phyloP scores from a whole-genome alignment of 2,329 filamentous ascomycete species.

The Penicillium sp. region DNA sequence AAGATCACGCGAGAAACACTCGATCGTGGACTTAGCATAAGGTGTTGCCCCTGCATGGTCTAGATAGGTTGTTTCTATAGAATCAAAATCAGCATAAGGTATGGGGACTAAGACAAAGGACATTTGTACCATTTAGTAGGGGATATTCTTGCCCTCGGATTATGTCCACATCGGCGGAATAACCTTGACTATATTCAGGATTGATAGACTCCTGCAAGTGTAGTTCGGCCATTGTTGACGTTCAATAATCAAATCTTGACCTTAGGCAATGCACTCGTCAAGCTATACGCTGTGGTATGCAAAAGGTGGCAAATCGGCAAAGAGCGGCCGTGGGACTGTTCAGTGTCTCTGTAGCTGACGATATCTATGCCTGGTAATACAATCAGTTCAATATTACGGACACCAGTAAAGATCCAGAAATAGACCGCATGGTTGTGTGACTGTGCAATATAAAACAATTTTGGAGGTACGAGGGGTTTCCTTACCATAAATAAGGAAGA shows the following conservation, averaged over 20 bases:
- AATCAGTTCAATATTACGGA: conserved; percentile 5
- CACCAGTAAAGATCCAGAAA: conserved; percentile 5
- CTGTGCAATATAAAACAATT: conserved; percentile 9
- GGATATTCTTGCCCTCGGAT: conserved; percentile 52
- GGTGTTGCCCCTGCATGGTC: conserved; percentile 95
- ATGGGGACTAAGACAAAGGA: neutral
- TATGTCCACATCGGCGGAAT: conserved; percentile 48
- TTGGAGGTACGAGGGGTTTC: conserved; percentile 3
- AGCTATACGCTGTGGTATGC: neutral
- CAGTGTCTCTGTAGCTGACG: neutral
- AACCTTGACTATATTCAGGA: conserved; percentile 31
- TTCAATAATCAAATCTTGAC: neutral
- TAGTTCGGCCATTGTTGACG: conserved; percentile 1
- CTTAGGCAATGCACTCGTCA: neutral
- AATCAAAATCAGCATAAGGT: conserved; percentile 1
- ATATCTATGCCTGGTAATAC: neutral
- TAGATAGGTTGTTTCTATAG: conserved; percentile 71
- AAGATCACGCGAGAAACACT: conserved; percentile 76
- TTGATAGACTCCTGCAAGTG: neutral
- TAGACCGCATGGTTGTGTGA: conserved; percentile 10
- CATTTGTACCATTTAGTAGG: conserved; percentile 37
- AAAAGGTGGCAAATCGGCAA: neutral
- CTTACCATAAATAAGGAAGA: conserved; percentile 14
- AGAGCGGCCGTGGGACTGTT: neutral
- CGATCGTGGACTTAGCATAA: conserved; percentile 76